These are phyloP conservation scores for Arthrobotrys pseudoclavata DNA, from an alignment of 2,329 filamentous ascomycete species.

Conservation along the genomic window DNA sequence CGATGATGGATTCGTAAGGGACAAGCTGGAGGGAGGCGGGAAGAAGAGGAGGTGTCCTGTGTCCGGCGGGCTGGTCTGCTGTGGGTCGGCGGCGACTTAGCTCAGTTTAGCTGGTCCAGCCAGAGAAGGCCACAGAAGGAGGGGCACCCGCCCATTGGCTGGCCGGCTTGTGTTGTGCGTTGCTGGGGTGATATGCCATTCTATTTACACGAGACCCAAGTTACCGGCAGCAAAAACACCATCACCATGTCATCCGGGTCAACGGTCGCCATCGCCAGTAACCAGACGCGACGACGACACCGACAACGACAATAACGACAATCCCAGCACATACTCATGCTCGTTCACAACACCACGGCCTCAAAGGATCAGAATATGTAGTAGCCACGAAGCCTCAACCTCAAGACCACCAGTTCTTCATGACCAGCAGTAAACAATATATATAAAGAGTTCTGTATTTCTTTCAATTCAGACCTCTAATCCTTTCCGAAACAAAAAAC, in stretches of 20 bases:
- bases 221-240: not conserved
- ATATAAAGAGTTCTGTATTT: conserved; percentile 5
- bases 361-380: conserved; percentile 2
- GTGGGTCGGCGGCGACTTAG: conserved; percentile 30
- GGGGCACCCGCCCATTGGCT: conserved; percentile 31
- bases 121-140: conserved; percentile 11
- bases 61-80: conserved; percentile 25
- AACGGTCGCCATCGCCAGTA: not conserved
- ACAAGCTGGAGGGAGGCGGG: conserved; percentile 29
- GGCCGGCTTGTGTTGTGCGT: conserved; percentile 16
- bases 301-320: not conserved
- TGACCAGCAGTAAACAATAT: not conserved
- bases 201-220: conserved; percentile 8
- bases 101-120: conserved; percentile 52
- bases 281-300: conserved; percentile 13
- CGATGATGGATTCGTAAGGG: conserved; percentile 17
- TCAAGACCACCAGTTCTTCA: not conserved
- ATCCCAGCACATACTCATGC: not conserved
- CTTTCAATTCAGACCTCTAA: not conserved
- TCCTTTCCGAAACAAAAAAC: conserved; percentile 12
- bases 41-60: conserved; percentile 45
- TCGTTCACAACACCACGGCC: not conserved
- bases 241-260: conserved; percentile 11
- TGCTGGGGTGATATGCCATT: conserved; percentile 37
- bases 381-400: conserved; percentile 8